These are phyloP conservation scores for Fusarium xyrophilum DNA, from an alignment of 2,329 filamentous ascomycete genomes.

Conservation along the genomic window DNA sequence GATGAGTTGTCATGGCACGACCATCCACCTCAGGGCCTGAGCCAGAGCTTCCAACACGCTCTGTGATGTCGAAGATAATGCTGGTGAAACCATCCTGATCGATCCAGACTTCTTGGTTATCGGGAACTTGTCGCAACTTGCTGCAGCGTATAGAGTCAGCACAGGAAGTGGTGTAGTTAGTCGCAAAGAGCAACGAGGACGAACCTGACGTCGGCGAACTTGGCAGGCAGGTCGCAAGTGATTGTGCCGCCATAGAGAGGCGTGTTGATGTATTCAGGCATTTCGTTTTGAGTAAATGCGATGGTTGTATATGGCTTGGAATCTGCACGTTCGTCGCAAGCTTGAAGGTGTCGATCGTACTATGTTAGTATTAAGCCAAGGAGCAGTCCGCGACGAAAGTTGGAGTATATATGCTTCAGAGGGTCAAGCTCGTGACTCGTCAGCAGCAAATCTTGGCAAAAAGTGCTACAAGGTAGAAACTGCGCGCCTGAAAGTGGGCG, in stretches of 20 bases:
- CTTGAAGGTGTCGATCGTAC: neutral
- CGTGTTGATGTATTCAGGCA: slow-evolving; percentile 63
- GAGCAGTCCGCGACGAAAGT: neutral
- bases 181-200: slow-evolving; percentile 9
- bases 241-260: slow-evolving; percentile 77
- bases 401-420: slow-evolving; percentile 1
- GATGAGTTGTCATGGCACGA: slow-evolving; percentile 71
- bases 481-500: slow-evolving; percentile 32
- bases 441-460: slow-evolving; percentile 18
- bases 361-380: neutral
- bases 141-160: slow-evolving; percentile 50
- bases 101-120: slow-evolving; percentile 93
- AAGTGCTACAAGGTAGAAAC: slow-evolving; percentile 14
- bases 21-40: slow-evolving; percentile 68
- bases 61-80: slow-evolving; percentile 89
- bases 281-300: slow-evolving; percentile 39
- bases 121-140: slow-evolving; percentile 76
- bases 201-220: slow-evolving; percentile 77
- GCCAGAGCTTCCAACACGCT: slow-evolving; percentile 70
- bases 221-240: slow-evolving; percentile 69
- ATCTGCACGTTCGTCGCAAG: slow-evolving; percentile 7
- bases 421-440: slow-evolving; percentile 1
- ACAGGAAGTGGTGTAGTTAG: neutral
- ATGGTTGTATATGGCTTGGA: neutral
- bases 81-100: slow-evolving; percentile 83